Base-by-base conservation (phyloP, 345 rosid genomes). In the Nephelium lappaceum region DNA sequence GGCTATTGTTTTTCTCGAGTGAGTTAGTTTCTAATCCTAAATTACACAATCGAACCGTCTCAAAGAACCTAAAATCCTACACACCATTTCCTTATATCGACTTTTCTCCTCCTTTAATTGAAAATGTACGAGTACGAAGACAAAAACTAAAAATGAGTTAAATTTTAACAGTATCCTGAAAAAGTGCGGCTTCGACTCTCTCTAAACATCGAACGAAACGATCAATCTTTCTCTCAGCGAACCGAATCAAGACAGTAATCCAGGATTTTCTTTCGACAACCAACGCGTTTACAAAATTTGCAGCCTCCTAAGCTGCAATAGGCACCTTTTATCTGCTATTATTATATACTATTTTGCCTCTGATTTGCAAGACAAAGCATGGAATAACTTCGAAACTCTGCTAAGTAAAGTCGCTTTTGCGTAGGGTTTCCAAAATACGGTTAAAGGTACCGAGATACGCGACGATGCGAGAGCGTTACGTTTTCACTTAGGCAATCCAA, bases 341-440 rank as follows among this genome's bases (percentile, higher is more conserved):
- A 78, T 79, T 75, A 75, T 76, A 78, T 81, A 80, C 43, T 78
- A 75, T 53, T 57, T 73, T 67, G 82, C 71, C 80, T 82, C 81
- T 67, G 84, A 81, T 85, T 81, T 76, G 83, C 80, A 7, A 83
- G 82, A 87, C 78, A 80, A 85, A 87, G 80, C 78, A 81, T 79
- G 82, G 93, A 87, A 93, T 92, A 86, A 87, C 95, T 92, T 92
- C 77, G 62, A 80, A 89, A 84, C 86, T 79, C 86, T 65, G 87
- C 88, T 36, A 89, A 83, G 84, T 74, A 85, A 77, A 73, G 82
- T 84, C 42, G 81, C 84, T 86, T 85, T 79, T 67, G 79, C 68
- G 75, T 80, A 57, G 36, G 81, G 41, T 77, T 61, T 80, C 55
- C 70, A 80, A 81, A 53, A 79, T 77, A 77, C 83, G 80, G 41